Conservation (phyloP, 345 rosid species). For the Zanthoxylum bungeanum region DNA sequence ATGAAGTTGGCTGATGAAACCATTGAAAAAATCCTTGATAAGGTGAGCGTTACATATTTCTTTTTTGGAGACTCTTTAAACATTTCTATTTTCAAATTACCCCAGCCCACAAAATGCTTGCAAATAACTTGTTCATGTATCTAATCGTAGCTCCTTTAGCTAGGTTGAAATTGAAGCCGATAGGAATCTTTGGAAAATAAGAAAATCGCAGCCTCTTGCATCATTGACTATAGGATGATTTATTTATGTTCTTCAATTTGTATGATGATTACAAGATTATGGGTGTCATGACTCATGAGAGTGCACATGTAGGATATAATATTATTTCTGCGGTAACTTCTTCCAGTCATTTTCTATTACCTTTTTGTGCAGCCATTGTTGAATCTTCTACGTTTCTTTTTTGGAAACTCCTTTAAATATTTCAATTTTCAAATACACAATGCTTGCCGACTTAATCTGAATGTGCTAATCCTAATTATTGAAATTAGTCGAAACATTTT, state of each 20-base stretch:
- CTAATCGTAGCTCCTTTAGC: neutral
- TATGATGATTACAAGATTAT: neutral
- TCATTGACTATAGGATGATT: neutral
- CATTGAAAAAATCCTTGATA: constrained; percentile 90
- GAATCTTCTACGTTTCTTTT: too few species aligned
- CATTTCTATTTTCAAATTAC: neutral
- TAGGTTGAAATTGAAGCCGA: neutral
- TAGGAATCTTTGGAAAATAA: neutral
- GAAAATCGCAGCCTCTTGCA: neutral
- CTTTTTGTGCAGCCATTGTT: too few species aligned
- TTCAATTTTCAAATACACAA: too few species aligned
- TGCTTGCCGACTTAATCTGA: too few species aligned
- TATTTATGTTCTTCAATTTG: neutral
- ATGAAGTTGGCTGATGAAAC: too few species aligned
- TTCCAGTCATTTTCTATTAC: neutral
- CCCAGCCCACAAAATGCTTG: too few species aligned
- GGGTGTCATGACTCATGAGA: neutral
- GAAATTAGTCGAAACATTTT: too few species aligned
- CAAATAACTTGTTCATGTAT: neutral
- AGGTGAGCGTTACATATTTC: constrained; percentile 41
- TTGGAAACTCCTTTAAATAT: too few species aligned
- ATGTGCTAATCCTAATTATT: too few species aligned
- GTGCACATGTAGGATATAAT: neutral
- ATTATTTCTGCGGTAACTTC: neutral
- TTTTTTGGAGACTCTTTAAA: neutral